These are phyloP conservation scores for Recurvomyces mirabilis DNA, from an alignment of 495 filamentous ascomycete genomes.

Conservation along the genomic window DNA sequence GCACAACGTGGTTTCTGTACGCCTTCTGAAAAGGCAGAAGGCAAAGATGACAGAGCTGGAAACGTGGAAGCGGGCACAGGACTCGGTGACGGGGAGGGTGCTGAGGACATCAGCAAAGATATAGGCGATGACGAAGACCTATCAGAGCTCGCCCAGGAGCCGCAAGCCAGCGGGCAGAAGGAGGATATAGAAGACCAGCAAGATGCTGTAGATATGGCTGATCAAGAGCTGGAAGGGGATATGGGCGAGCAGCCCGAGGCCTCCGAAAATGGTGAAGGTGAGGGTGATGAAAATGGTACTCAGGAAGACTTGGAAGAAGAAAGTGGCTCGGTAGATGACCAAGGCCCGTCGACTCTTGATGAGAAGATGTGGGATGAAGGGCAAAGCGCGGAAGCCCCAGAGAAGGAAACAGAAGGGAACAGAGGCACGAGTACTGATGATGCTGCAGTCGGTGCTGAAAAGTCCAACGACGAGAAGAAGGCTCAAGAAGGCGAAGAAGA, in stretches of 20 bases:
- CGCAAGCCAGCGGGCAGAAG: conserved; percentile 33
- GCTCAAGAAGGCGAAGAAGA: conserved; percentile 29
- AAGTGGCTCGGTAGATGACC: conserved; percentile 74
- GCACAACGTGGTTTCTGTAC: conserved; percentile 81
- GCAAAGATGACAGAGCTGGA: conserved; percentile 51
- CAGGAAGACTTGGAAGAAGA: conserved; percentile 76
- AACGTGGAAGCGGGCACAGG: conserved; percentile 87
- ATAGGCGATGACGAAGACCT: conserved; percentile 88
- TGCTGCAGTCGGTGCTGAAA: conserved; percentile 52
- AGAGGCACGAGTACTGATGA: conserved; percentile 49
- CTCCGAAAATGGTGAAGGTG: conserved; percentile 44
- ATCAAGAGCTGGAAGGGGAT: conserved; percentile 76
- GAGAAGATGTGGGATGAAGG: conserved; percentile 96
- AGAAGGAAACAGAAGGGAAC: conserved; percentile 63
- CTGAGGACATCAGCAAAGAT: conserved; percentile 95
- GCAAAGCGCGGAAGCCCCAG: conserved; percentile 65
- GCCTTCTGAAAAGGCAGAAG: conserved; percentile 59
- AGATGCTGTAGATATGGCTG: conserved; percentile 90
- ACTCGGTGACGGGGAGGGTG: conserved; percentile 67
- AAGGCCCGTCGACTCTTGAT: conserved; percentile 79
- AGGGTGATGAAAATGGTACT: conserved; percentile 43
- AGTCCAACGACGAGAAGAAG: conserved; percentile 44
- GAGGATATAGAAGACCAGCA: conserved; percentile 44
- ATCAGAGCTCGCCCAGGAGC: conserved; percentile 76
- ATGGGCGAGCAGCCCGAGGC: conserved; percentile 54